Base-by-base conservation (phyloP, 495 filamentous ascomycete genomes). In the Trichoderma virens region DNA sequence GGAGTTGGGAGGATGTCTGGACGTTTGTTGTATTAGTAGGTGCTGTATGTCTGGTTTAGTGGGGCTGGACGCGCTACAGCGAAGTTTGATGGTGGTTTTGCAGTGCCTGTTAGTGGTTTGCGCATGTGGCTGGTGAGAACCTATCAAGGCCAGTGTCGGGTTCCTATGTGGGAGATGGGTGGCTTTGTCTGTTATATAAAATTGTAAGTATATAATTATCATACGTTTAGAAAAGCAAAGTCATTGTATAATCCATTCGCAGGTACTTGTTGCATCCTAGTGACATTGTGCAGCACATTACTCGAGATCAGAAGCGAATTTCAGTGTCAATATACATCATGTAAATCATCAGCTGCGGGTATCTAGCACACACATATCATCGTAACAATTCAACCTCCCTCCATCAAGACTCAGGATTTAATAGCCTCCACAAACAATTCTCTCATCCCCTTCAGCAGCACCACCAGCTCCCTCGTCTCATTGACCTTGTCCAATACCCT, bases 391-490 rank as follows among this genome's bases (percentile, higher is more conserved):
- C 27, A 39, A 30, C 20, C 59, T 59, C 41, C 64, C 39, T 47
- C n/a, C 31, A 61, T 72, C 67, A 1, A 13, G 6, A 6, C 34
- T 35, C 34, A 82, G 16, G 73, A 71, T 67, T 82, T 82, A 72
- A 83, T 75, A 34, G 80, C 78, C 74, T 85, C 82, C 0, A 84
- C 80, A 75, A 98, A 96, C 51, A 97, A 67, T 68, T 88, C 89
- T 72, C 94, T 85, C 92, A 98, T 98, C 23, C 89, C 89, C 79
- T 96, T 96, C 65, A 98, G 75, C 67, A 97, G 85, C 28, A 81
- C 79, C 2, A 85, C 85, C 71, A 98, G 80, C 69, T 96, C 90
- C 69, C 92, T 82, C 60, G 83, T 88, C 75, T 96, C 91, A 68
- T 97, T 97, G 61, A 92, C 75, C 65, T 78, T 77, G 62, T 96